Evolutionary conservation across 2,329 filamentous ascomycete species (phyloP), one percentile per base, ranked within the genome.

Genomic region (Phaeosphaeriaceae sp.): DNA sequence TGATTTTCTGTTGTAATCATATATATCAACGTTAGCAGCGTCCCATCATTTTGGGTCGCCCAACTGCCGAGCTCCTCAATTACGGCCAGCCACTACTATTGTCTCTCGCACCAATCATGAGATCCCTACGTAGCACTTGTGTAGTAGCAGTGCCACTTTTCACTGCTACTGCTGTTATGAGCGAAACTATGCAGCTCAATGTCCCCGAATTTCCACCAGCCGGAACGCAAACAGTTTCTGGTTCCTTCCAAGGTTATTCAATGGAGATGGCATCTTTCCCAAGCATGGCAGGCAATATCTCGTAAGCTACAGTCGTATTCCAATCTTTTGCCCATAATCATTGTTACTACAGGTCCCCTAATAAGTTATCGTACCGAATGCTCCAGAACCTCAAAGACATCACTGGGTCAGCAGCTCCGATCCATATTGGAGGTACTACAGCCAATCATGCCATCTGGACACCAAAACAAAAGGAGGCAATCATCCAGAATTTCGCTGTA

Each of bases 391-490:
- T 61, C 29, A 50, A 52, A n/a, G 46, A 54, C 6, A 48, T 55
- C 23, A 47, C 56, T 2, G 52, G 56, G 6, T 52, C 51, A 6
- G 46, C 50, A 29, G 48, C 48, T 2, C 51, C 49, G 8, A 48
- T 61, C 17, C 56, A 56, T 12, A 50, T 54, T 15, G 58, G 58
- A n/a, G 58, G 58, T 3, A 52, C 51, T 2, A 61, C 58, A 20
- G 45, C 49, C 9, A 63, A 63, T 18, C 43, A 55, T 21, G 52
- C 48, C 2, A 52, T 48, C 18, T 63, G 51, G 49, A 28, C 29
- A 18, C 43, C 46, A 3, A 17, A 39, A 7, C 52, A 61, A 43
- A 43, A 53, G 38, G 46, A 58, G 37, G 56, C 56, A 4, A 53
- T 64, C 15, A 54, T 57, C 7, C 41, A 58, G 30, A 58, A 59